Percentiles rank a stretch among this genome's conserved stretches.
These are phyloP conservation scores for Calcarisporium arbuscula DNA, from an alignment of 2,329 filamentous ascomycete genomes.

Conservation along the genomic window DNA sequence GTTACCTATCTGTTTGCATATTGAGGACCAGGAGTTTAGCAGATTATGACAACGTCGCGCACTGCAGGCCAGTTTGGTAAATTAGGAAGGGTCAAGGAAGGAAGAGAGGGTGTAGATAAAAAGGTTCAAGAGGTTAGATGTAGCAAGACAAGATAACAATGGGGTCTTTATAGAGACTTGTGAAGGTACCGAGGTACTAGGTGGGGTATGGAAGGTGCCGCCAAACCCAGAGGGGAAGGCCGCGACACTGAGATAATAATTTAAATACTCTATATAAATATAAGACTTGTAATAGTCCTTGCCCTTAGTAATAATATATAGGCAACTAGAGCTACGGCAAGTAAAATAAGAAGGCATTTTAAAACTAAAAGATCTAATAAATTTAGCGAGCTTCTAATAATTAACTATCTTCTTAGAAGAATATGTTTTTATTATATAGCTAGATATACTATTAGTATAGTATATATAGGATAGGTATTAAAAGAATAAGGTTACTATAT, in stretches of 20 bases:
- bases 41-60: too few relatives aligned
- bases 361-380: slow-evolving; percentile 2
- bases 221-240: too few relatives aligned
- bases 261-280: background rate
- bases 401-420: slow-evolving; percentile 4
- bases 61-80: too few relatives aligned
- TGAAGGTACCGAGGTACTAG: too few relatives aligned
- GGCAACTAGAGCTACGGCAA: background rate
- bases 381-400: background rate
- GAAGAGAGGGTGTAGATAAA: too few relatives aligned
- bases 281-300: background rate
- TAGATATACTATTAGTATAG: background rate
- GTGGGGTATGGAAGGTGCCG: too few relatives aligned
- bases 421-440: slow-evolving; percentile 1
- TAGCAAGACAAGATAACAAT: too few relatives aligned
- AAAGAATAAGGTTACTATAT: slow-evolving; percentile 1
- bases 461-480: slow-evolving; percentile 1
- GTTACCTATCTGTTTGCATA: too few relatives aligned
- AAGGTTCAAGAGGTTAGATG: too few relatives aligned
- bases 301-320: background rate
- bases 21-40: too few relatives aligned
- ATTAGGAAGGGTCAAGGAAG: too few relatives aligned
- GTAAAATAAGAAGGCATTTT: background rate
- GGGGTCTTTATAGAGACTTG: too few relatives aligned
- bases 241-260: background rate